Conservation (phyloP, 192 early-diverging fungal genomes). For the Podila horticola region DNA sequence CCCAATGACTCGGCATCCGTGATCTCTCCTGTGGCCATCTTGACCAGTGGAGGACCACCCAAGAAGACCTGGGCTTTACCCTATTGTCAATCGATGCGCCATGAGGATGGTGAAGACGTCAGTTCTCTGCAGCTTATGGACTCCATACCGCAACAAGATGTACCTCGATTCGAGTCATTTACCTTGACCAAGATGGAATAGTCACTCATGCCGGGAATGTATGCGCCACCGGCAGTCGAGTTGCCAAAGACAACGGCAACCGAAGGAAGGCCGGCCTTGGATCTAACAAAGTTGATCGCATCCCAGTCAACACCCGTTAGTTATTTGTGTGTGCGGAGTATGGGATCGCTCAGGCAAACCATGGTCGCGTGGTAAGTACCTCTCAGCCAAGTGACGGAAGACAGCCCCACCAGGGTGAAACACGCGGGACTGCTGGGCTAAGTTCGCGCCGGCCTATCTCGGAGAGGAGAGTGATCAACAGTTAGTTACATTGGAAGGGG, state of each 20-base stretch:
- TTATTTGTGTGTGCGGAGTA: too few species aligned
- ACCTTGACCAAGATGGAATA: slow-evolving; percentile 75
- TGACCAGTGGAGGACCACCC: slow-evolving; percentile 73
- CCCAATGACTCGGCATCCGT: slow-evolving; percentile 72
- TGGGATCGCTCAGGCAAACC: too few species aligned
- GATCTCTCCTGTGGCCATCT: slow-evolving; percentile 76
- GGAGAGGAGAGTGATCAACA: too few species aligned
- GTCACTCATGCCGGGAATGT: slow-evolving; percentile 72
- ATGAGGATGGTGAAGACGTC: not conserved
- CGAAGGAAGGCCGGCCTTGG: slow-evolving; percentile 68
- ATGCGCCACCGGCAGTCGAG: slow-evolving; percentile 75
- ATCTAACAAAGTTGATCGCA: slow-evolving; percentile 43
- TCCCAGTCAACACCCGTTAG: too few species aligned
- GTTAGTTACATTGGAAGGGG: too few species aligned
- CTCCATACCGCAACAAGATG: not conserved
- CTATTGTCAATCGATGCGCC: slow-evolving; percentile 8
- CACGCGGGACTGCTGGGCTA: slow-evolving; percentile 72
- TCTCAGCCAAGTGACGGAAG: slow-evolving; percentile 66
- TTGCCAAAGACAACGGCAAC: slow-evolving; percentile 73
- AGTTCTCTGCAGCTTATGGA: not conserved
- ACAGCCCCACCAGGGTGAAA: slow-evolving; percentile 73
- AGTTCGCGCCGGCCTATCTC: slow-evolving; percentile 69
- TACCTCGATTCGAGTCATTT: not conserved
- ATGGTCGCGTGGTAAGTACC: slow-evolving; percentile 28
- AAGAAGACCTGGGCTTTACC: slow-evolving; percentile 74